Evolutionary conservation across 176 grass and related monocot species (phyloP).

Genomic region (Melocanna baccifera): DNA sequence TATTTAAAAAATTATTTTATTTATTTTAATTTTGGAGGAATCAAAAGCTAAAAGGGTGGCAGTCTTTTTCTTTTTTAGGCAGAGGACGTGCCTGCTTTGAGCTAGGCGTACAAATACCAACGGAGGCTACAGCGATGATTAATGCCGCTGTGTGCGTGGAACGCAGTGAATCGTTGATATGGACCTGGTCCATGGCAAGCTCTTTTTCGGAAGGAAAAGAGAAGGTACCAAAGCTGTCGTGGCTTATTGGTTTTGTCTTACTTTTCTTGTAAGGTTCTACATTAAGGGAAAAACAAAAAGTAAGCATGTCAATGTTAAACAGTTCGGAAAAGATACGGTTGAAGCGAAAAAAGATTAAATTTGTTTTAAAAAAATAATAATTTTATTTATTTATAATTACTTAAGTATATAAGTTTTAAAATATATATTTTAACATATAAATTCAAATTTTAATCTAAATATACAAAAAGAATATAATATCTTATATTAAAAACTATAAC

Average conservation of each 20-base stretch:
- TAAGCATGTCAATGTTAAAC: background rate
- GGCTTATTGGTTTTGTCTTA: background rate
- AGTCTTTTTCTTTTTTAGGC: too few relatives aligned
- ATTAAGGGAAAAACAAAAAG: background rate
- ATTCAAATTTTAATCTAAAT: too few relatives aligned
- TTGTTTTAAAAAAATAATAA: too few relatives aligned
- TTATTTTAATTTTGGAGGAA: too few relatives aligned
- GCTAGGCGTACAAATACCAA: slow-evolving; percentile 8
- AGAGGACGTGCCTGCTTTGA: background rate
- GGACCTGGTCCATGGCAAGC: slow-evolving; percentile 6
- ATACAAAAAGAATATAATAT: too few relatives aligned
- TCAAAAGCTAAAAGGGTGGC: too few relatives aligned
- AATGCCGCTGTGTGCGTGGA: slow-evolving; percentile 7
- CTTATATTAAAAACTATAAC: too few relatives aligned
- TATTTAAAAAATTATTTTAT: too few relatives aligned
- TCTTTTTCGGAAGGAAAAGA: background rate
- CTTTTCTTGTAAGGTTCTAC: slow-evolving; percentile 22
- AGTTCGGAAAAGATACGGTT: background rate
- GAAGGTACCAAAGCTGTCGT: background rate
- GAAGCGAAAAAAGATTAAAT: too few relatives aligned
- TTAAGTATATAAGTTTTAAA: too few relatives aligned
- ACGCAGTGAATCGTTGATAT: background rate
- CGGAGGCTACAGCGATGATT: slow-evolving; percentile 15
- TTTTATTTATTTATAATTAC: too few relatives aligned
- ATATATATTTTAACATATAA: too few relatives aligned